A percentile compares a stretch with the other conserved stretches of the same genome.
Conservation (phyloP, 768 basidiomycete species). For the Lentinula aciculospora region DNA sequence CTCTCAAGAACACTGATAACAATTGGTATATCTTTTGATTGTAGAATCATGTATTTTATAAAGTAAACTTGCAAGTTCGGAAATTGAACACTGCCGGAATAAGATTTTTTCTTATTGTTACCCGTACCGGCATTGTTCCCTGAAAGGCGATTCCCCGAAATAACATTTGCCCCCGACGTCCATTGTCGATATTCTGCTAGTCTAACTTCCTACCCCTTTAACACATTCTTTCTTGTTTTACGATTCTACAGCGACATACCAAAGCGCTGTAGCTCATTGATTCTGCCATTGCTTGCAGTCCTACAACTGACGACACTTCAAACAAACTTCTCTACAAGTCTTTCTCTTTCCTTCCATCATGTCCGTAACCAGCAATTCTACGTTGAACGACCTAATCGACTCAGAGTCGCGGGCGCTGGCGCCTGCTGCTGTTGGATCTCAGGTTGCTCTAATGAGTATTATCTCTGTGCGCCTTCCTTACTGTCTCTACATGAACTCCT, state of each 20-base stretch:
- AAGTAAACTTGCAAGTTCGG: background rate
- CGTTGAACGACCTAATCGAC: conserved; percentile 23
- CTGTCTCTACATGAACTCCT: background rate
- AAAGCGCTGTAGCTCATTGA: background rate
- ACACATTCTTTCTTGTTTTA: background rate
- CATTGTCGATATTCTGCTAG: background rate
- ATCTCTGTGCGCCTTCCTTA: conserved; percentile 50
- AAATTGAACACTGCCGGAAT: background rate
- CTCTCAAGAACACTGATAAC: too few relatives aligned
- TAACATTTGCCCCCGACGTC: background rate
- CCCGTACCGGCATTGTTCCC: background rate
- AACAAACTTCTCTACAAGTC: background rate
- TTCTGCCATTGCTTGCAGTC: background rate
- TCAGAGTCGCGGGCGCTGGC: conserved; percentile 60
- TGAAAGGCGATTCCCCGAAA: background rate
- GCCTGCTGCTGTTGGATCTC: conserved; percentile 76
- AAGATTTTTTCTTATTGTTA: background rate
- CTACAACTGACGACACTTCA: background rate
- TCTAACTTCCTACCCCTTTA: background rate
- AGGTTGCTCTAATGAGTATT: conserved; percentile 67
- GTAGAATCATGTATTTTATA: background rate
- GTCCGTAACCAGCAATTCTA: background rate
- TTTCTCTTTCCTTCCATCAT: background rate
- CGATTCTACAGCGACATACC: background rate
- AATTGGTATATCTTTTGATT: background rate